Evolutionary conservation across 371 early-diverging fungal species (phyloP).

Genomic region (Mortierella sp.): DNA sequence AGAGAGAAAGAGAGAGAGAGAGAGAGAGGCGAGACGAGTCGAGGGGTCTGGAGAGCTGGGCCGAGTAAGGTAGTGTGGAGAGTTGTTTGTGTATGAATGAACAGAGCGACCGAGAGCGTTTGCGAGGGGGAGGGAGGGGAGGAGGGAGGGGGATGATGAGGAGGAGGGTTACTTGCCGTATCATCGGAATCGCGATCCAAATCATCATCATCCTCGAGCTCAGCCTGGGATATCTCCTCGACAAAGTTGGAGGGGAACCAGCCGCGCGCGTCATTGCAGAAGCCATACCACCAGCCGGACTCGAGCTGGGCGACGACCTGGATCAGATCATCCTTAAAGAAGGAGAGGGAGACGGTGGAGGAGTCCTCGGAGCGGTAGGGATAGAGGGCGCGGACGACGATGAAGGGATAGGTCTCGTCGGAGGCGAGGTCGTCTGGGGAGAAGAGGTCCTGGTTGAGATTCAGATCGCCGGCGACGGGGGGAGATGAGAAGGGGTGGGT

Average conservation of each 20-base stretch:
- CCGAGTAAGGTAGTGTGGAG: too few species aligned
- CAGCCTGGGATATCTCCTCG: slow-evolving; percentile 56
- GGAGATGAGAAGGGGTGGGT: too few species aligned
- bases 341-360: slow-evolving; percentile 76
- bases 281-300: slow-evolving; percentile 95
- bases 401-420: slow-evolving; percentile 25
- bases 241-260: slow-evolving; percentile 81
- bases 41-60: too few species aligned
- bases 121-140: too few species aligned
- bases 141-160: too few species aligned
- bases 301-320: slow-evolving; percentile 84
- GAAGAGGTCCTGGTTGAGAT: too few species aligned
- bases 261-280: slow-evolving; percentile 72
- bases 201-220: slow-evolving; percentile 29
- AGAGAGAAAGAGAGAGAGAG: too few species aligned
- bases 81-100: too few species aligned
- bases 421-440: too few species aligned
- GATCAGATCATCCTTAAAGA: slow-evolving; percentile 82
- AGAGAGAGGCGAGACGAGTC: too few species aligned
- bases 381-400: slow-evolving; percentile 45
- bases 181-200: slow-evolving; percentile 18
- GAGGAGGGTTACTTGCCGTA: slow-evolving; percentile 34
- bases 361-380: slow-evolving; percentile 50
- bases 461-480: too few species aligned
- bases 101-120: too few species aligned